phyloP scores from a whole-genome alignment of 116 monocot genomes.

The Phalaenopsis hybrid region DNA sequence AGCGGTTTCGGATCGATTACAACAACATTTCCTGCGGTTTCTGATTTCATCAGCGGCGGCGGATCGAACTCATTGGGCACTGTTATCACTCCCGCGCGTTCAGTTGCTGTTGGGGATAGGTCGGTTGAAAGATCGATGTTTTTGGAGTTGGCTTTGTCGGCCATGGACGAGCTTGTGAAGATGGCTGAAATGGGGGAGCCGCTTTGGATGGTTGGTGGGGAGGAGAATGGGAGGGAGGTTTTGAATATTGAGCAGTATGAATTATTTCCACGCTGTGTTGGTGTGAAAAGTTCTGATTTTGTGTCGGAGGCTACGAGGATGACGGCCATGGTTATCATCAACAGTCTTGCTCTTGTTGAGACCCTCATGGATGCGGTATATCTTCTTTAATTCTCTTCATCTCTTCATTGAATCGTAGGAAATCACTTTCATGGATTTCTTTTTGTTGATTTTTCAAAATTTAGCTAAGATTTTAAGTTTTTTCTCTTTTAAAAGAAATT shows the following conservation, averaged over 20 bases:
- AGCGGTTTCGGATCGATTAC: conserved; percentile 14
- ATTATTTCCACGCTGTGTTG: conserved; percentile 34
- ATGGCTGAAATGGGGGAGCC: conserved; percentile 71
- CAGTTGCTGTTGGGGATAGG: conserved; percentile 25
- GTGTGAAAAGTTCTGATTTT: conserved; percentile 33
- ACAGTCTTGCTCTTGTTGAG: conserved; percentile 67
- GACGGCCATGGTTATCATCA: conserved; percentile 53
- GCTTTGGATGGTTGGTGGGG: conserved; percentile 41
- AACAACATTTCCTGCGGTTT: conserved; percentile 14
- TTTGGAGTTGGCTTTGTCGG: conserved; percentile 63
- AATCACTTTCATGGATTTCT: too few relatives aligned
- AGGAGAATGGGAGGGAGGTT: conserved; percentile 23
- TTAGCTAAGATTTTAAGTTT: too few relatives aligned
- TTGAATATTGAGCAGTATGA: conserved; percentile 65
- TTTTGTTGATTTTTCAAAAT: too few relatives aligned
- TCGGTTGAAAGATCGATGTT: conserved; percentile 52
- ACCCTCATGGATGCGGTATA: conserved; percentile 79
- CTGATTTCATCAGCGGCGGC: conserved; percentile 22
- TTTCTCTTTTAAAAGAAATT: too few relatives aligned
- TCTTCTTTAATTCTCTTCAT: background rate
- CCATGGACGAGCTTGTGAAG: conserved; percentile 88
- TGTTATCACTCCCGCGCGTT: conserved; percentile 15
- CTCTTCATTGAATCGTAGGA: too few relatives aligned
- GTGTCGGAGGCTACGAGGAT: conserved; percentile 64
- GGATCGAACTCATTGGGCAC: conserved; percentile 27